These are phyloP conservation scores for Angomonas deanei DNA, from an alignment of 208 protist genomes.

Conservation along the genomic window DNA sequence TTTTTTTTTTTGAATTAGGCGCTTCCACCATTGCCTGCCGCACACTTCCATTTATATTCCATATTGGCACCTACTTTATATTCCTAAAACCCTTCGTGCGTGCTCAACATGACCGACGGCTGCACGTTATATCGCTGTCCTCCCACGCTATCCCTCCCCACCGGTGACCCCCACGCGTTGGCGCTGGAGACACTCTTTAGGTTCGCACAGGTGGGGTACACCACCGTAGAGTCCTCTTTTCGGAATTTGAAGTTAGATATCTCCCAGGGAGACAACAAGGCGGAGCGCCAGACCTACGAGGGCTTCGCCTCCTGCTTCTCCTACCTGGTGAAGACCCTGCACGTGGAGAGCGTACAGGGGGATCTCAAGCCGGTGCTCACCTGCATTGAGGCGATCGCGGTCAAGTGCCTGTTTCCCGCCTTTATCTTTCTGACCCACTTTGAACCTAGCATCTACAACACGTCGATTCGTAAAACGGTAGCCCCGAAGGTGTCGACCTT, in stretches of 20 bases:
- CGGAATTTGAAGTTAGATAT: constrained; percentile 10
- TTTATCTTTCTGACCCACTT: constrained; percentile 69
- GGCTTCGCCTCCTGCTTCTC: constrained; percentile 40
- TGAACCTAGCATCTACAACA: constrained; percentile 39
- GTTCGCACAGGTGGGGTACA: constrained; percentile 36
- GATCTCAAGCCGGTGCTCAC: constrained; percentile 21
- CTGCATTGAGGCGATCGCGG: constrained; percentile 44
- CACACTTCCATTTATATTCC: not conserved
- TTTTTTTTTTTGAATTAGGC: constrained; percentile 9
- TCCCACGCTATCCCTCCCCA: constrained; percentile 48
- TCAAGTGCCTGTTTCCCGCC: constrained; percentile 60
- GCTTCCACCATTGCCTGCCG: constrained; percentile 4
- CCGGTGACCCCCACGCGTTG: constrained; percentile 60
- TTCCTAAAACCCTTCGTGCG: no score
- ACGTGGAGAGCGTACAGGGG: constrained; percentile 25
- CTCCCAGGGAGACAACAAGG: not conserved
- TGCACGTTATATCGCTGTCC: constrained; percentile 14
- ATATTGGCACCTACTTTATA: not conserved
- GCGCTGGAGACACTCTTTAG: constrained; percentile 68
- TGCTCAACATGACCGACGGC: constrained; percentile 2
- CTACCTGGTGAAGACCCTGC: constrained; percentile 23
- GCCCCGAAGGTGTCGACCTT: constrained; percentile 54
- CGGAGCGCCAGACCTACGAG: constrained; percentile 8
- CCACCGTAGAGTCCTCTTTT: constrained; percentile 27
- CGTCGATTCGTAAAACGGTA: constrained; percentile 38